Conservation (phyloP, 2,329 filamentous ascomycete species). For the Fusarium guadeloupense region DNA sequence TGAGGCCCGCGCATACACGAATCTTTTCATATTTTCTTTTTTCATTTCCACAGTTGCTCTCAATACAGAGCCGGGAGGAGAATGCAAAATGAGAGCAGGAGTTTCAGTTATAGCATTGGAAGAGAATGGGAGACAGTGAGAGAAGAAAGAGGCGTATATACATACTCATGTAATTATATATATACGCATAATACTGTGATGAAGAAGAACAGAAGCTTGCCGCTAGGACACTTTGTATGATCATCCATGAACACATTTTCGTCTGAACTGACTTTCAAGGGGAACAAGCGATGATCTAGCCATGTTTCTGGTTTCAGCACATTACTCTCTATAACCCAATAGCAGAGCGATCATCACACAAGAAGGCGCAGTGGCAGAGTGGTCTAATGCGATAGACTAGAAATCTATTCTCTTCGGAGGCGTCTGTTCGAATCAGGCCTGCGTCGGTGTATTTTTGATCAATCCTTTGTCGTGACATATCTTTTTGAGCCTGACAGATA, state of each 20-base stretch:
- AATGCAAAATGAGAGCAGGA: neutral
- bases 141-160: conserved; percentile 18
- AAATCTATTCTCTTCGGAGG: conserved; percentile 34
- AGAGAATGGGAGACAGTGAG: conserved; percentile 4
- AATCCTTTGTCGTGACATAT: too few species aligned
- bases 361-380: conserved; percentile 32
- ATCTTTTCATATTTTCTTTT: conserved; percentile 19
- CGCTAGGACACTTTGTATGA: neutral
- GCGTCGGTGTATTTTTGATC: conserved; percentile 23
- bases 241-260: neutral
- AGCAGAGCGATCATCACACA: accelerated
- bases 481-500: too few species aligned
- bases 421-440: conserved; percentile 34
- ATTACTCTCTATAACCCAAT: neutral
- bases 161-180: conserved; percentile 36
- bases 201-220: conserved; percentile 29
- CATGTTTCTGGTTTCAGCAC: too few species aligned
- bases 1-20: conserved; percentile 13
- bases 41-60: neutral
- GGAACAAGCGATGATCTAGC: too few species aligned
- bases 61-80: neutral
- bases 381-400: conserved; percentile 35
- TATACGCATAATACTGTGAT: conserved; percentile 33
- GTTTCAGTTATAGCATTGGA: neutral
- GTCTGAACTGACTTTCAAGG: neutral